Conservation (phyloP, 345 rosid species). For the Jatropha curcas region DNA sequence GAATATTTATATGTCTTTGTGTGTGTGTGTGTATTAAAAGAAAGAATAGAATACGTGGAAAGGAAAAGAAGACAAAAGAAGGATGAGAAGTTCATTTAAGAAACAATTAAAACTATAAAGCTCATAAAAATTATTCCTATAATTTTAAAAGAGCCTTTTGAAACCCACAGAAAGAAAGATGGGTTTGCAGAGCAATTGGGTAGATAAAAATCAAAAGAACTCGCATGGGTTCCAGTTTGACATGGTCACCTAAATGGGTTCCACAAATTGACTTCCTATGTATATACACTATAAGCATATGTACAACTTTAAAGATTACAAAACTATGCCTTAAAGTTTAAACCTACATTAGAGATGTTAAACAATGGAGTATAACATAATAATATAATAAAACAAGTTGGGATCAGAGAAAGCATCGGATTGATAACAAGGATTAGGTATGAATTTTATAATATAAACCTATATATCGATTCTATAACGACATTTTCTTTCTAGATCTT, state of each 20-base stretch:
- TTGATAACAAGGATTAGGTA: neutral
- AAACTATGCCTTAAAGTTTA: neutral
- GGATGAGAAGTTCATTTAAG: neutral
- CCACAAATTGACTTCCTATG: slow-evolving; percentile 7
- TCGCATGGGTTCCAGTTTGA: neutral
- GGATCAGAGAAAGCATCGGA: neutral
- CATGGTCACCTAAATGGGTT: neutral
- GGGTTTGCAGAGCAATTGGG: neutral
- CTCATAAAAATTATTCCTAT: neutral
- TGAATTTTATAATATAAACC: neutral
- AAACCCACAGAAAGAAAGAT: neutral
- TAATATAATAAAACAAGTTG: neutral
- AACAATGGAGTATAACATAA: neutral
- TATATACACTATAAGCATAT: neutral
- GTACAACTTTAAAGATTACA: neutral
- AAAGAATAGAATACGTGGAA: neutral
- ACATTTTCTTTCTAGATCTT: neutral
- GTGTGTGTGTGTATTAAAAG: neutral
- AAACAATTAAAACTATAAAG: neutral
- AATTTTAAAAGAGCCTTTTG: neutral
- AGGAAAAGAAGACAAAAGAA: neutral
- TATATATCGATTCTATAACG: neutral
- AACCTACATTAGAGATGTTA: neutral
- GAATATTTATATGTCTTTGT: neutral
- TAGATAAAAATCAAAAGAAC: neutral